A percentile compares a stretch with the other conserved stretches of the same genome.
Evolutionary conservation across 2,329 filamentous ascomycete genomes (phyloP).

Genomic region (Sporothrix schenckii): DNA sequence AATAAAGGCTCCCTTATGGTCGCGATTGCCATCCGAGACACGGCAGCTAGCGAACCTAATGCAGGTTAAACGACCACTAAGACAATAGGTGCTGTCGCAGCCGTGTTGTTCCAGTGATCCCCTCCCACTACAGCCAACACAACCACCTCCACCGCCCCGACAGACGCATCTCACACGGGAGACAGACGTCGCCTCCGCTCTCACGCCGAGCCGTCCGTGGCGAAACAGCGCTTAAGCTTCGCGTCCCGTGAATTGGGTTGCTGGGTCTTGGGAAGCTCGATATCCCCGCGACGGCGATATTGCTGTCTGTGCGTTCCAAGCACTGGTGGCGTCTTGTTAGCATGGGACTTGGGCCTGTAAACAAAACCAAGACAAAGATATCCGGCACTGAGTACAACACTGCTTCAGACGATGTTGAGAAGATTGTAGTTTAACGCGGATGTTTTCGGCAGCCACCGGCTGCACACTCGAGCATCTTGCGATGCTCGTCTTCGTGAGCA

Average conservation of each 20-base stretch:
- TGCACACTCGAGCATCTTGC: background rate
- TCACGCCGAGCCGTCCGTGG: background rate
- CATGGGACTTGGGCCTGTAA: too few species aligned
- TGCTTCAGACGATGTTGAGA: constrained; percentile 41
- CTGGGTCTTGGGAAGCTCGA: background rate
- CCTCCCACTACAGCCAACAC: background rate
- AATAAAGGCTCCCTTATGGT: background rate
- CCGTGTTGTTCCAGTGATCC: background rate
- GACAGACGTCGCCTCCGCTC: background rate
- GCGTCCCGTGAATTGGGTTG: background rate
- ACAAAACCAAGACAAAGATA: constrained; percentile 34
- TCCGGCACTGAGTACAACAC: background rate
- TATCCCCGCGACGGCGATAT: background rate
- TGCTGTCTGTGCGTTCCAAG: constrained; percentile 17
- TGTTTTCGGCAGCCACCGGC: constrained; percentile 53
- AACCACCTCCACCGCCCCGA: background rate
- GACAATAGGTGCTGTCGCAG: background rate
- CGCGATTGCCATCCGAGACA: constrained; percentile 7
- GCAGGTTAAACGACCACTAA: constrained; percentile 17
- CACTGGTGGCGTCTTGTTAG: constrained; percentile 9
- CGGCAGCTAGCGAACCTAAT: constrained; percentile 24
- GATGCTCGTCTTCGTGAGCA: background rate
- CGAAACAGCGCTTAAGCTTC: background rate
- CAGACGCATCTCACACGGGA: constrained; percentile 3
- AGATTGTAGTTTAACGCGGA: constrained; percentile 49